phyloP scores from a whole-genome alignment of 176 grass and related monocot genomes.

The Leersia perrieri region DNA sequence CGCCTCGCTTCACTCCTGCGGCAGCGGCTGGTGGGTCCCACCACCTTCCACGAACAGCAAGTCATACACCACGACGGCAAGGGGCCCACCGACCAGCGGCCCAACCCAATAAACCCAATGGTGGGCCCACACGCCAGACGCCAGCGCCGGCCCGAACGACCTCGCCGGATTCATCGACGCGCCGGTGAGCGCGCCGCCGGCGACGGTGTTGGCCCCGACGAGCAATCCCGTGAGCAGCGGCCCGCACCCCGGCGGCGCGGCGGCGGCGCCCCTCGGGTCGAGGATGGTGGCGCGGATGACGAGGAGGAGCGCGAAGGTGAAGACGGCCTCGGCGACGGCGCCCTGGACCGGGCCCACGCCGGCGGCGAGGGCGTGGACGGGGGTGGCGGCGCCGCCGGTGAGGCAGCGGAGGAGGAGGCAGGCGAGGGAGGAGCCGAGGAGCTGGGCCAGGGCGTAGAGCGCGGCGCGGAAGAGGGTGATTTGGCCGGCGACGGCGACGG shows the following conservation, averaged over 20 bases:
- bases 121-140: conserved; percentile 52
- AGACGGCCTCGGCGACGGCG: conserved; percentile 57
- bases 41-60: conserved; percentile 36
- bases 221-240: conserved; percentile 72
- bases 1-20: conserved; percentile 35
- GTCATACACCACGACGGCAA: conserved; percentile 68
- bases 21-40: conserved; percentile 40
- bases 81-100: conserved; percentile 58
- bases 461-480: conserved; percentile 72
- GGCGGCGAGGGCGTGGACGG: conserved; percentile 59
- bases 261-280: conserved; percentile 48
- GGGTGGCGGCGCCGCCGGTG: conserved; percentile 56
- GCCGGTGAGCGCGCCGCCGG: conserved; percentile 71
- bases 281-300: conserved; percentile 71
- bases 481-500: conserved; percentile 63
- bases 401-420: conserved; percentile 77
- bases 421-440: conserved; percentile 60
- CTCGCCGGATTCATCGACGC: conserved; percentile 93
- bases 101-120: conserved; percentile 99
- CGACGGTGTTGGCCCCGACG: conserved; percentile 78
- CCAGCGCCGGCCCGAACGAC: conserved; percentile 79
- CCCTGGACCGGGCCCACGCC: conserved; percentile 68
- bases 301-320: conserved; percentile 87
- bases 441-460: conserved; percentile 69
- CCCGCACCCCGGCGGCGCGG: conserved; percentile 44